These are phyloP conservation scores for Willaertia magna DNA, from an alignment of 208 protist species.

Conservation along the genomic window DNA sequence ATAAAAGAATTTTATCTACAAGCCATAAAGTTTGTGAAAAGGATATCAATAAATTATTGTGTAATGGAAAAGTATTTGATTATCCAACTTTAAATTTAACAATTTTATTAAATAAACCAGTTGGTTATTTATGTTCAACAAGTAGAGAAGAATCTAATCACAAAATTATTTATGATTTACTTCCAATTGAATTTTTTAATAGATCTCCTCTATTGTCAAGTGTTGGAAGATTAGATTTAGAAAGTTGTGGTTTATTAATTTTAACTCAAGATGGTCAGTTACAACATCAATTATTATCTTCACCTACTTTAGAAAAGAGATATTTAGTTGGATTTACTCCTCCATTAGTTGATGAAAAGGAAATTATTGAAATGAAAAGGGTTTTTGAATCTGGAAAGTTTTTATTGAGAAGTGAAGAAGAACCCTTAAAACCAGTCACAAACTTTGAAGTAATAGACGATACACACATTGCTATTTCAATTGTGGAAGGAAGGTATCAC, in stretches of 20 bases:
- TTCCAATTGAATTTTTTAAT: not conserved
- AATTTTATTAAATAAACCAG: not conserved
- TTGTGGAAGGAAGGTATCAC: not conserved
- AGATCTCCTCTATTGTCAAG: not conserved
- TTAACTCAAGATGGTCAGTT: conserved; percentile 5
- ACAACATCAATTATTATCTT: not conserved
- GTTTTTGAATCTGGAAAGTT: not conserved
- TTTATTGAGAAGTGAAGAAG: not conserved
- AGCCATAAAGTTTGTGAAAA: not conserved
- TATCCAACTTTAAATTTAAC: not conserved
- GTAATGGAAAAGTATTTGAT: not conserved
- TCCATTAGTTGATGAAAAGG: not conserved
- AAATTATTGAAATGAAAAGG: not conserved
- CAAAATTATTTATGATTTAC: not conserved
- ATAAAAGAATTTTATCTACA: not conserved
- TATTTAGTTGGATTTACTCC: not conserved
- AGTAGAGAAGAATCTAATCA: not conserved
- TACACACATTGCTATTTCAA: not conserved
- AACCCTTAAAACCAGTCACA: not conserved
- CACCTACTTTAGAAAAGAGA: not conserved
- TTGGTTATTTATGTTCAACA: not conserved
- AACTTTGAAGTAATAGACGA: not conserved
- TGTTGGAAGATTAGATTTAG: not conserved
- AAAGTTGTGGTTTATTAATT: not conserved
- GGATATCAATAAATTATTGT: not conserved